A percentile compares a stretch with the other conserved stretches of the same genome.
phyloP scores from a whole-genome alignment of 768 basidiomycete genomes.

The Xerocomellus intermedius region DNA sequence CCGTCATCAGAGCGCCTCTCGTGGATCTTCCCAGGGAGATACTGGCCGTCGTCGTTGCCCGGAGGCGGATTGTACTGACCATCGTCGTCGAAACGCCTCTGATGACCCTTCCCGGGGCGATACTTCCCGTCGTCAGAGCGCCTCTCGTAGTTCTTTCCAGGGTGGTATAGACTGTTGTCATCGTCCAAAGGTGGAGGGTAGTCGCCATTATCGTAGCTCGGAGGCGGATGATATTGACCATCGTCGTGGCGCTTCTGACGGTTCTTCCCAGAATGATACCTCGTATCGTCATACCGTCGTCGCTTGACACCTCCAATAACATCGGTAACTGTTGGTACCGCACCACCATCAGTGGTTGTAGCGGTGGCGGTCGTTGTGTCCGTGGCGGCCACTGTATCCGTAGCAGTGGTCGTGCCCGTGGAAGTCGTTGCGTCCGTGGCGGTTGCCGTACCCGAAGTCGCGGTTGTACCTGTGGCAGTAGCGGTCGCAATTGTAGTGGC shows the following conservation, averaged over 20 bases:
- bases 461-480: background rate
- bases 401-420: background rate
- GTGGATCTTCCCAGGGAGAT: constrained; percentile 2
- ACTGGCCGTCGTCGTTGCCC: constrained; percentile 2
- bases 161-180: constrained; percentile 8
- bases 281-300: background rate
- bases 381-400: background rate
- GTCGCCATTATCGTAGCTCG: background rate
- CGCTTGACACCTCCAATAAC: background rate
- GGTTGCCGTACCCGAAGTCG: background rate
- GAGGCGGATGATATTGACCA: constrained; percentile 10
- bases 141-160: background rate
- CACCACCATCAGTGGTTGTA: background rate
- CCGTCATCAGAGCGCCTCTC: constrained; percentile 3
- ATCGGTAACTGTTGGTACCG: background rate
- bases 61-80: background rate
- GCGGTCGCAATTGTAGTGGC: background rate
- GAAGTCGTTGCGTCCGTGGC: background rate
- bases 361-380: background rate
- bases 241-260: constrained; percentile 15
- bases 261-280: background rate
- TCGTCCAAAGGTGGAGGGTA: constrained; percentile 3
- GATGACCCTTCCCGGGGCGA: background rate
- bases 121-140: constrained; percentile 13
- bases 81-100: background rate